Evolutionary conservation across 768 basidiomycete species (phyloP).

Genomic region (Lactarius psammicola): DNA sequence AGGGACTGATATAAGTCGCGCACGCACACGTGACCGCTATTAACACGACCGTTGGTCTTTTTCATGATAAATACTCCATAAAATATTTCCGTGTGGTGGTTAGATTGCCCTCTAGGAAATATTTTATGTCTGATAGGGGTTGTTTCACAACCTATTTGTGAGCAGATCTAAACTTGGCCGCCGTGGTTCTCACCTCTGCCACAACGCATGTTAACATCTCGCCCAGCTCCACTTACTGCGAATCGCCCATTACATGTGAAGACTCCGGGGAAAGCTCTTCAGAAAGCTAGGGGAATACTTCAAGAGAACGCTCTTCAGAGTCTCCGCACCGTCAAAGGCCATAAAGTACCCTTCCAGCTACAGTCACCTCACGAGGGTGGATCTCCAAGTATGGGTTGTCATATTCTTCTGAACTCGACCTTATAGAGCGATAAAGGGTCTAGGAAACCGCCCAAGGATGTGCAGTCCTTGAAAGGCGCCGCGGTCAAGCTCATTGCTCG

Average conservation of each 20-base stretch:
- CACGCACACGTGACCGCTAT: no score
- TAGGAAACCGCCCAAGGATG: slow-evolving; percentile 9
- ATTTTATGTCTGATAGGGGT: neutral
- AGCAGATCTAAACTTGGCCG: neutral
- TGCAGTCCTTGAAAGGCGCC: slow-evolving; percentile 30
- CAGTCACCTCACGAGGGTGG: slow-evolving; percentile 40
- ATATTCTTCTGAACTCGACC: slow-evolving; percentile 1
- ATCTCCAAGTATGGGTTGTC: slow-evolving; percentile 32
- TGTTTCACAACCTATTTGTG: neutral
- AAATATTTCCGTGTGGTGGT: no score
- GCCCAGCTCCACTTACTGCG: slow-evolving; percentile 32
- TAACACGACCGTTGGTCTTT: no score
- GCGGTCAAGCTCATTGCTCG: slow-evolving; percentile 34
- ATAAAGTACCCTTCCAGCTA: slow-evolving; percentile 30
- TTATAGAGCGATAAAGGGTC: slow-evolving; percentile 23
- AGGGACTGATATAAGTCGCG: no score
- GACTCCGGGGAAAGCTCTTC: slow-evolving; percentile 54
- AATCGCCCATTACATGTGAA: slow-evolving; percentile 38
- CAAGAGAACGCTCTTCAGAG: slow-evolving; percentile 52
- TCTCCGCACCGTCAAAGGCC: slow-evolving; percentile 45
- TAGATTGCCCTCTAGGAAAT: neutral
- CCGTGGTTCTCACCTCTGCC: neutral
- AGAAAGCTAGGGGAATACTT: slow-evolving; percentile 39
- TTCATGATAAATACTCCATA: neutral
- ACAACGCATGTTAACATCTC: slow-evolving; percentile 28